Conservation (phyloP, 2,329 filamentous ascomycete genomes). For the Phoma sp. region DNA sequence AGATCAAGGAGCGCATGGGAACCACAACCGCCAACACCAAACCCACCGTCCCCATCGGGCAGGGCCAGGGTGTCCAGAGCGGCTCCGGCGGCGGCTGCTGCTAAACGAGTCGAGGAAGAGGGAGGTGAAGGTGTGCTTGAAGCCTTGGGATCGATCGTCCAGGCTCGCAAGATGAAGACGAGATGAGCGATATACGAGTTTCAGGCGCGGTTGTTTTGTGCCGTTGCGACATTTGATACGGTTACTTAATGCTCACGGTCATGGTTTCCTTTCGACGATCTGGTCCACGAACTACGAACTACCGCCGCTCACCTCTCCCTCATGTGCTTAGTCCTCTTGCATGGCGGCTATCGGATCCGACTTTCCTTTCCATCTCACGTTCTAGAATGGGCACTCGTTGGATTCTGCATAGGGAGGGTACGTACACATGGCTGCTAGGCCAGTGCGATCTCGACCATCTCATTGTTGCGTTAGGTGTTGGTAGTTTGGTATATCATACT, state of each 20-base stretch:
- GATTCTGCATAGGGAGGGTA: slow-evolving; percentile 8
- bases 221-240: slow-evolving; percentile 18
- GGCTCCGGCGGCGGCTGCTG: slow-evolving; percentile 88
- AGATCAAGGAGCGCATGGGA: slow-evolving; percentile 99
- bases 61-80: slow-evolving; percentile 91
- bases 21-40: slow-evolving; percentile 98
- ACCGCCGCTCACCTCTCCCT: slow-evolving; percentile 2
- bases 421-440: slow-evolving; percentile 7
- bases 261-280: slow-evolving; percentile 16
- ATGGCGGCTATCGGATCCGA: slow-evolving; percentile 1
- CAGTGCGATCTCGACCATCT: slow-evolving; percentile 1
- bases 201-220: slow-evolving; percentile 21
- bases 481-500: slow-evolving; percentile 16
- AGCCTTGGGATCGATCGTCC: slow-evolving; percentile 7
- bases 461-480: slow-evolving; percentile 14
- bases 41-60: slow-evolving; percentile 93
- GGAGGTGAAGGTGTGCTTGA: slow-evolving; percentile 3
- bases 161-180: slow-evolving; percentile 10
- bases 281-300: not conserved
- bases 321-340: not conserved
- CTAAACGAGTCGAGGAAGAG: slow-evolving; percentile 60
- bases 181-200: slow-evolving; percentile 16
- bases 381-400: slow-evolving; percentile 16
- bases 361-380: not conserved
- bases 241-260: slow-evolving; percentile 21